Evolutionary conservation across 768 basidiomycete genomes (phyloP).

Genomic region (Gloeopeniophorella convolvens): DNA sequence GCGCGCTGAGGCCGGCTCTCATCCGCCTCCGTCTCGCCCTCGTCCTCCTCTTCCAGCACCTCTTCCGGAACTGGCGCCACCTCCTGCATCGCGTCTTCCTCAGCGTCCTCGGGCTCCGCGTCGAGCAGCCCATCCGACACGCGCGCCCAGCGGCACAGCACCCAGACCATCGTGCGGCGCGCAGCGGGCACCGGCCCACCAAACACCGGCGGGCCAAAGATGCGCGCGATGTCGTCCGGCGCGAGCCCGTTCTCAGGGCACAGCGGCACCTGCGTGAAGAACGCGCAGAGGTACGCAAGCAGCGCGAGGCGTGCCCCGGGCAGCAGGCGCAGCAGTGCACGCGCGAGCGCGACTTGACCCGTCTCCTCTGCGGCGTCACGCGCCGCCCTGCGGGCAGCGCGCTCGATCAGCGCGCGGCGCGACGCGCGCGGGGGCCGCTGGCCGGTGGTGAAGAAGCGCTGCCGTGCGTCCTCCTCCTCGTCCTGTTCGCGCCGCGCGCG

Average conservation of each 20-base stretch:
- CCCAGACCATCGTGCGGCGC: conserved; percentile 19
- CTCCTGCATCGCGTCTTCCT: conserved; percentile 4
- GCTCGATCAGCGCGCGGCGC: conserved; percentile 7
- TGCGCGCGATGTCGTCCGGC: conserved; percentile 38
- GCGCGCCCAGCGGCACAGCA: conserved; percentile 17
- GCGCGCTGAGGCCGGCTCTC: too few relatives aligned
- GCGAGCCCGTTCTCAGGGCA: conserved; percentile 45
- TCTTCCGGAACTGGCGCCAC: too few relatives aligned
- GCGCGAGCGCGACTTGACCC: conserved; percentile 34
- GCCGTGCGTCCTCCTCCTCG: conserved; percentile 30
- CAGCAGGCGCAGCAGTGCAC: conserved; percentile 45
- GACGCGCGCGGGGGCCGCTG: conserved; percentile 18
- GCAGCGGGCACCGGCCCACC: conserved; percentile 26
- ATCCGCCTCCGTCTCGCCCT: conserved; percentile 1
- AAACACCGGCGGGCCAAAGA: conserved; percentile 39
- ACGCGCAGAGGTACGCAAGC: conserved; percentile 39
- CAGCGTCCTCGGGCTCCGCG: not conserved
- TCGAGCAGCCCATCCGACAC: conserved; percentile 21
- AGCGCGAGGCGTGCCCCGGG: conserved; percentile 36
- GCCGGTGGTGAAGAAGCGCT: conserved; percentile 25
- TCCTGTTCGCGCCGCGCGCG: conserved; percentile 26
- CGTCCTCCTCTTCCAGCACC: conserved; percentile 7
- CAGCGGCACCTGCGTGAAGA: conserved; percentile 46
- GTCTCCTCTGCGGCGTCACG: conserved; percentile 20
- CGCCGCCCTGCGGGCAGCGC: not conserved